These are phyloP conservation scores for Tetrapisispora pingtungensis DNA, from an alignment of 805 yeast species.

Conservation along the genomic window DNA sequence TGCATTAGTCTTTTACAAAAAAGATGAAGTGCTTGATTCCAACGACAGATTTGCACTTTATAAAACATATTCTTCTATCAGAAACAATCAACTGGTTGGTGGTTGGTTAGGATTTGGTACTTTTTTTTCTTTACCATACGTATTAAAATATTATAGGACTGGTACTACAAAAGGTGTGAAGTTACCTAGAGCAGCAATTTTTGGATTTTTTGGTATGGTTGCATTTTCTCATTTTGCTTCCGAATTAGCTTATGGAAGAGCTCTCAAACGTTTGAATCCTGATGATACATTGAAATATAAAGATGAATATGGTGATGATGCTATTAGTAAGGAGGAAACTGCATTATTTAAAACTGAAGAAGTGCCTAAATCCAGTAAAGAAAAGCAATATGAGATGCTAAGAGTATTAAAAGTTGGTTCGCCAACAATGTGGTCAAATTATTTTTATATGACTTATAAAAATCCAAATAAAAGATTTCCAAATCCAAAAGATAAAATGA, in stretches of 20 bases:
- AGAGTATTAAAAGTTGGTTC: conserved; percentile 26
- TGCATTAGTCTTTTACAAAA: conserved; percentile 41
- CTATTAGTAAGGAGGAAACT: conserved; percentile 1
- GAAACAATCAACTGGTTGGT: conserved; percentile 27
- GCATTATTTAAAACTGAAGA: conserved; percentile 4
- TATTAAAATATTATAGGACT: conserved; percentile 28
- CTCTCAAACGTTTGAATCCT: conserved; percentile 21
- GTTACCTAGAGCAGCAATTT: conserved; percentile 33
- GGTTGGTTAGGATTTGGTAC: conserved; percentile 36
- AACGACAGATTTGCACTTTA: conserved; percentile 36
- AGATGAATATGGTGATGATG: conserved; percentile 10
- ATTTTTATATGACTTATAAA: conserved; percentile 41
- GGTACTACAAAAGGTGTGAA: conserved; percentile 30
- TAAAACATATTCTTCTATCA: conserved; percentile 30
- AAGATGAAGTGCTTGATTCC: conserved; percentile 35
- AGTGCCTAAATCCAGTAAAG: conserved; percentile 8
- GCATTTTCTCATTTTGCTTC: conserved; percentile 28
- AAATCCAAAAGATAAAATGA: conserved; percentile 41
- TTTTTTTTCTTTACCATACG: conserved; percentile 37
- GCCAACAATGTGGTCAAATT: conserved; percentile 38
- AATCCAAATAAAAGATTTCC: conserved; percentile 44
- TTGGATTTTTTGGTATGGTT: conserved; percentile 35
- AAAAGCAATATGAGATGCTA: conserved; percentile 28
- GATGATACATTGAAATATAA: conserved; percentile 17
- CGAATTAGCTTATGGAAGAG: conserved; percentile 24